Conservation (phyloP, 2,329 filamentous ascomycete species). For the Fusarium chlamydosporum region DNA sequence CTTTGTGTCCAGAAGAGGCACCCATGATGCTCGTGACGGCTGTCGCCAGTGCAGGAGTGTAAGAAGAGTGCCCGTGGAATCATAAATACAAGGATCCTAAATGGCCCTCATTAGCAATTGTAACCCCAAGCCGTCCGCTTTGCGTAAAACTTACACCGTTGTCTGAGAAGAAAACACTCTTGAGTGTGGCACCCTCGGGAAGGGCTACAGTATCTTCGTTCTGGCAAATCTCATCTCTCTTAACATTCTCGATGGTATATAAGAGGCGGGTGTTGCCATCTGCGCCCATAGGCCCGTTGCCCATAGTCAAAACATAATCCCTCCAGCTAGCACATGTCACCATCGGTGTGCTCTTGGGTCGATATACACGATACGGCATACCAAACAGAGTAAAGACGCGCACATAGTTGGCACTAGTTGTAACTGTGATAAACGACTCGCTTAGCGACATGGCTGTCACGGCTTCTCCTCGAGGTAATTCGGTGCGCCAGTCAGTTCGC, state of each 20-base stretch:
- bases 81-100: constrained; percentile 95
- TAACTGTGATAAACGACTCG: constrained; percentile 90
- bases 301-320: constrained; percentile 96
- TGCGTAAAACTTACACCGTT: constrained; percentile 75
- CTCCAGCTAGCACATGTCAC: constrained; percentile 95
- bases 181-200: constrained; percentile 78
- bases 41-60: constrained; percentile 92
- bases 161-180: constrained; percentile 92
- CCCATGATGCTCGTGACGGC: constrained; percentile 88
- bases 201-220: constrained; percentile 93
- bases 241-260: constrained; percentile 96
- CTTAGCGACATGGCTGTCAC: constrained; percentile 91
- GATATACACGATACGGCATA: constrained; percentile 87
- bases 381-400: constrained; percentile 94
- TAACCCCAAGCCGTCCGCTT: background rate
- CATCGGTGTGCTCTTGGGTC: constrained; percentile 89
- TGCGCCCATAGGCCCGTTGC: constrained; percentile 86
- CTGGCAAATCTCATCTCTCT: constrained; percentile 93
- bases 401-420: constrained; percentile 88
- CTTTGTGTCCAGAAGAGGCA: constrained; percentile 91
- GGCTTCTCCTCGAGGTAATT: constrained; percentile 88
- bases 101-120: constrained; percentile 11
- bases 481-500: constrained; percentile 88
- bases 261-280: constrained; percentile 83
- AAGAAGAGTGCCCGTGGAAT: constrained; percentile 89